Percentiles rank a stretch among this genome's conserved stretches.
Conservation (phyloP, 192 early-diverging fungal species). For the Backusella tarrabulga region DNA sequence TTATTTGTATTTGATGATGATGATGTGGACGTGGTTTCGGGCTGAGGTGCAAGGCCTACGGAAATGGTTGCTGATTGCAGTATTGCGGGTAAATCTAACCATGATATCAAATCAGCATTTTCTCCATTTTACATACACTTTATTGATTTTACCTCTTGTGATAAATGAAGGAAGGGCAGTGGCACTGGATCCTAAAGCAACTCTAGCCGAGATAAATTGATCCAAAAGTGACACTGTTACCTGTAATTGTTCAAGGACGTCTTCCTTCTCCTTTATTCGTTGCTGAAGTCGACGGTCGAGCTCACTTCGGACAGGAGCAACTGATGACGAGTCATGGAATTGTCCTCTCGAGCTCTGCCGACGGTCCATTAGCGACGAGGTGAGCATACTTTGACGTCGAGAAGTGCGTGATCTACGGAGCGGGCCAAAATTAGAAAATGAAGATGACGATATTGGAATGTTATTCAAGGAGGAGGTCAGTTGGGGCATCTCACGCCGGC, state of each 20-base stretch:
- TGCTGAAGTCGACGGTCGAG: constrained; percentile 14
- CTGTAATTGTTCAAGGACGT: constrained; percentile 18
- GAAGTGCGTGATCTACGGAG: not conserved
- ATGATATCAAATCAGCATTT: no score
- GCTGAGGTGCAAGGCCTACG: not conserved
- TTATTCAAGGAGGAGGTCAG: not conserved
- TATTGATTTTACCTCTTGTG: constrained; percentile 3
- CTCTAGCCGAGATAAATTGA: constrained; percentile 18
- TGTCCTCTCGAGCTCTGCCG: not conserved
- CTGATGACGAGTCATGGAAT: not conserved
- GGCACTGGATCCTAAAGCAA: not conserved
- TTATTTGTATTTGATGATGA: not conserved
- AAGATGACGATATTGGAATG: not conserved
- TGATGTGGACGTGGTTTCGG: not conserved
- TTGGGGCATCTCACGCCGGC: not conserved
- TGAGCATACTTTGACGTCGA: constrained; percentile 14
- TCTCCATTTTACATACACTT: no score
- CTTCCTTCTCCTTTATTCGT: constrained; percentile 18
- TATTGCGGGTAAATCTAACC: constrained; percentile 15
- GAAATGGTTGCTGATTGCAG: constrained; percentile 10
- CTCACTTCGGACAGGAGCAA: constrained; percentile 3
- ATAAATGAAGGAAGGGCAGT: constrained; percentile 15
- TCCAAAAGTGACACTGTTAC: constrained; percentile 21
- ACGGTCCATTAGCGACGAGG: not conserved
- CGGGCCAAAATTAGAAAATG: not conserved